Conservation (phyloP, 495 filamentous ascomycete species). For the Peziza echinospora region DNA sequence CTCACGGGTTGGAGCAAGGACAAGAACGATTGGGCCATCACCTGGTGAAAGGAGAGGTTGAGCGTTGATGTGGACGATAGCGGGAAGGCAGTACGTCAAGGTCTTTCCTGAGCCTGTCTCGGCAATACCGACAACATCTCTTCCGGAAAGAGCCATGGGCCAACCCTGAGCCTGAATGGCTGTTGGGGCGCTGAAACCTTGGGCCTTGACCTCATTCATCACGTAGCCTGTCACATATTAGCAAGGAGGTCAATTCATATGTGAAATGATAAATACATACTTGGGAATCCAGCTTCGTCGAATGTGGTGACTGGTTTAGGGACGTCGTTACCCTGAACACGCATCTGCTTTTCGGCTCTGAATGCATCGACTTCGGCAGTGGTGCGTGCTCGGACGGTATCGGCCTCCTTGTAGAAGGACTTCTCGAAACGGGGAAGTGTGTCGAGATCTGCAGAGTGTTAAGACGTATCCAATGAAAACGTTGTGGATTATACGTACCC, state of each 20-base stretch:
- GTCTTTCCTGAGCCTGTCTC: conserved; percentile 99
- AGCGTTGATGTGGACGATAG: conserved; percentile 98
- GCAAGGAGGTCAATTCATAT: no score
- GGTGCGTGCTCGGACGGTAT: conserved; percentile 50
- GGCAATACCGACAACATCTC: conserved; percentile 97
- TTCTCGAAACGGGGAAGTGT: conserved; percentile 92
- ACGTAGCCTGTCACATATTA: conserved; percentile 40
- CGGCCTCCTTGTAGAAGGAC: conserved; percentile 93
- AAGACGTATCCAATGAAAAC: conserved; percentile 4
- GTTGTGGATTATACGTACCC: conserved; percentile 35
- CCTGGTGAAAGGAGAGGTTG: conserved; percentile 93
- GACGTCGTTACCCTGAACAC: conserved; percentile 52
- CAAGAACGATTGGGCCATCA: conserved; percentile 88
- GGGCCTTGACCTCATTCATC: conserved; percentile 92
- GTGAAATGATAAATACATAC: no score
- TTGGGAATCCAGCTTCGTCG: conserved; percentile 89
- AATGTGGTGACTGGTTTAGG: conserved; percentile 89
- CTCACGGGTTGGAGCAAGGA: conserved; percentile 90
- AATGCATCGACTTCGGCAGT: conserved; percentile 66
- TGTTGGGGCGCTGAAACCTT: conserved; percentile 79
- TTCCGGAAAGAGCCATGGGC: conserved; percentile 97
- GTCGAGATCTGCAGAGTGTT: conserved; percentile 36
- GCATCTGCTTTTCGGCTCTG: conserved; percentile 58
- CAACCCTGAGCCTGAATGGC: conserved; percentile 96
- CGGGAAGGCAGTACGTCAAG: conserved; percentile 89